Base-by-base conservation (phyloP, 2,329 filamentous ascomycete genomes). In the Penicillium polonicum region DNA sequence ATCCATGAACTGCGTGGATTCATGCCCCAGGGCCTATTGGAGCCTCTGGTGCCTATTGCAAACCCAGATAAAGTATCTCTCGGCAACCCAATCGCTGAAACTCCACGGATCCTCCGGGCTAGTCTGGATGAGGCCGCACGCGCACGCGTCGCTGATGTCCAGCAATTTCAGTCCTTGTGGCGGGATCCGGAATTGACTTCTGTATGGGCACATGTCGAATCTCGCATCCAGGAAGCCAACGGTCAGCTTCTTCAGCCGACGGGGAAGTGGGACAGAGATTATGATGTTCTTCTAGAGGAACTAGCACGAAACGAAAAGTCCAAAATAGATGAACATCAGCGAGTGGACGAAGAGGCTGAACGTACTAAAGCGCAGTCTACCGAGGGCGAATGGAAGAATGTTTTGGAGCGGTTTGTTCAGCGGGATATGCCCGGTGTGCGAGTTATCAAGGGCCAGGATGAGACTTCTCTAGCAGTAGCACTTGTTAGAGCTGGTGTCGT, bases 1-100 rank as follows among this genome's bases (percentile, higher is more conserved):
- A 76, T 79, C 50, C 75, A 77, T 52, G 69, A 74, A 60, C 67
- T 80, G 17, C 77, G 77, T 46, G 70, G 69, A 25, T 66, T 79
- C 19, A 65, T 79, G 31, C 77, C 78, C 4, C 72, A 71, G 21
- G 74, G 74, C 27, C 58, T 79, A 12, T 64, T 78, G 36, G 73
- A 75, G 13, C 76, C 76, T 4, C 56, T 78, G 13, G 63, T 67
- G 3, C 73, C 75, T n/a, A 70, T 77, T 29, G 65, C 74, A 36
- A 72, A 74, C 38, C 73, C 73, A 9, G 59, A 63, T 7, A 62
- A 62, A 10, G 67, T 60, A 15, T 54, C 60, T 12, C 23, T 60
- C 1, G 44, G 60, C 7, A 68, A 62, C 8, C 39, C 63, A 19
- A 52, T 65, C 6, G 69, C 73, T 25, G 69, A 65, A 31, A 74